Conservation (phyloP, 148 eudicot species). For the Rhododendron mucronatum region DNA sequence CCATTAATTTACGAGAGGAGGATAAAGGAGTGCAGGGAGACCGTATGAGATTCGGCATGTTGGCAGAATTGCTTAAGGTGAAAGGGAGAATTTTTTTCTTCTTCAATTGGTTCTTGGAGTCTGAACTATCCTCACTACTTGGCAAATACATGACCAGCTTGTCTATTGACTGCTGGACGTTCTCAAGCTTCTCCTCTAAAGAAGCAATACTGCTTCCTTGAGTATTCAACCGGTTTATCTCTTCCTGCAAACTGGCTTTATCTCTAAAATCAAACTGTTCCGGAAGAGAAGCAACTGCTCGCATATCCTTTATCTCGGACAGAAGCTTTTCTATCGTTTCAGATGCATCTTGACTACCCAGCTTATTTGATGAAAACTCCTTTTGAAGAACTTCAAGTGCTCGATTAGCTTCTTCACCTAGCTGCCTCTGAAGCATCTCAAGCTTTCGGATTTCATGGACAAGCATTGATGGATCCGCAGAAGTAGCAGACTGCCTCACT, state of each 20-base stretch:
- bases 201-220: conserved; percentile 63
- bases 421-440: conserved; percentile 83
- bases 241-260: conserved; percentile 74
- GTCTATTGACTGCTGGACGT: conserved; percentile 77
- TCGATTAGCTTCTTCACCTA: conserved; percentile 94
- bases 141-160: conserved; percentile 53
- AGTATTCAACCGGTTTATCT: conserved; percentile 60
- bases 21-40: conserved; percentile 83
- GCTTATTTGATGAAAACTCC: conserved; percentile 69
- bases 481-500: conserved; percentile 60
- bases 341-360: conserved; percentile 71
- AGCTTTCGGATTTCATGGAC: conserved; percentile 83
- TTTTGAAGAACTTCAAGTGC: conserved; percentile 88
- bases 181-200: conserved; percentile 87
- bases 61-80: conserved; percentile 53
- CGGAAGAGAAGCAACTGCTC: conserved; percentile 37
- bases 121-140: conserved; percentile 47
- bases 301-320: conserved; percentile 73
- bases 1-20: conserved; percentile 52
- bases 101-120: conserved; percentile 45
- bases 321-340: conserved; percentile 78
- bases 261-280: conserved; percentile 49
- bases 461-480: conserved; percentile 65
- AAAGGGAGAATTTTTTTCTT: conserved; percentile 65
- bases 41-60: conserved; percentile 60